phyloP scores from a whole-genome alignment of 2,329 filamentous ascomycete genomes.

The Fusarium oligoseptatum region DNA sequence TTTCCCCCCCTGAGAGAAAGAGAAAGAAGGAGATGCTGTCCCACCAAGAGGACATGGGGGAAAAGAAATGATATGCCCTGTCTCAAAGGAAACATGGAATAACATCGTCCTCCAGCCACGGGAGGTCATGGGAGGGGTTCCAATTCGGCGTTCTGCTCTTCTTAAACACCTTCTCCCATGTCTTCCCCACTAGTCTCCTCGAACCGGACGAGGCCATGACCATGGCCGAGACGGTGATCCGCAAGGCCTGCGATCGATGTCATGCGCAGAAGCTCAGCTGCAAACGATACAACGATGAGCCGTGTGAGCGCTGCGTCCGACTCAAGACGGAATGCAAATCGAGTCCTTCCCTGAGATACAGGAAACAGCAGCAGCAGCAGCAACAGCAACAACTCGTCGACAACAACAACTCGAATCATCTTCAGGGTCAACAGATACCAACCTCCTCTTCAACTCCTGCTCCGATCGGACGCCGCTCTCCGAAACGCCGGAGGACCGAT shows the following conservation, averaged over 20 bases:
- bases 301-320: constrained; percentile 59
- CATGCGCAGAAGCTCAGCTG: constrained; percentile 62
- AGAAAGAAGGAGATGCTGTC: constrained; percentile 4
- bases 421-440: constrained; percentile 28
- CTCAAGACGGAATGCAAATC: constrained; percentile 59
- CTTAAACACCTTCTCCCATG: constrained; percentile 49
- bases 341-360: constrained; percentile 57
- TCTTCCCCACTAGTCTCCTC: constrained; percentile 40
- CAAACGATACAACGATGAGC: constrained; percentile 56
- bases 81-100: neutral
- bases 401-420: constrained; percentile 29
- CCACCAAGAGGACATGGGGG: neutral
- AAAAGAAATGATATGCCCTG: neutral
- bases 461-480: constrained; percentile 49
- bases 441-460: constrained; percentile 19
- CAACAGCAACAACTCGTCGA: constrained; percentile 28
- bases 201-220: constrained; percentile 45
- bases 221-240: constrained; percentile 56
- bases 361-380: constrained; percentile 50
- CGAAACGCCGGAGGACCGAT: constrained; percentile 54
- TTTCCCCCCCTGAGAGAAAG: neutral
- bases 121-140: neutral
- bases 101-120: neutral
- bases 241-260: constrained; percentile 62
- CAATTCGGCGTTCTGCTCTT: constrained; percentile 38